Evolutionary conservation across 2,329 filamentous ascomycete genomes (phyloP).

Genomic region (Hymenoscyphus linearis): DNA sequence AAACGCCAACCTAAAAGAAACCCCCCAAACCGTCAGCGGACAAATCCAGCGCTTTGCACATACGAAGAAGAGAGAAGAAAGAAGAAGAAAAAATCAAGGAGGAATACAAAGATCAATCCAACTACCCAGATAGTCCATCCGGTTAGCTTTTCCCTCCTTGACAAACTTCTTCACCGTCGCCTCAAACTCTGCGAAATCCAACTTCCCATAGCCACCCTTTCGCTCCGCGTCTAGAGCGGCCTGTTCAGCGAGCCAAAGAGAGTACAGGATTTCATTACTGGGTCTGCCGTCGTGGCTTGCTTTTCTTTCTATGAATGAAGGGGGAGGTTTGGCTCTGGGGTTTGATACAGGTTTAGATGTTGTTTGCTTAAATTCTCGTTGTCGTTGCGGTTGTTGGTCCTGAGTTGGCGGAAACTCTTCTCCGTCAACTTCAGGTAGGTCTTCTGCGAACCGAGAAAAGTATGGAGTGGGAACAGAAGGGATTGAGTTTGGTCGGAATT

Average conservation of each 20-base stretch:
- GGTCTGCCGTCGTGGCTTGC: constrained; percentile 2
- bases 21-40: not conserved
- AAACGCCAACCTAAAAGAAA: not conserved
- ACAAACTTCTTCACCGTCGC: constrained; percentile 55
- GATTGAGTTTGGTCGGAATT: constrained; percentile 52
- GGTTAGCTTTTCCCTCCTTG: constrained; percentile 50
- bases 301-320: not conserved
- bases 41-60: not conserved
- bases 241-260: constrained; percentile 23
- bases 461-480: constrained; percentile 7
- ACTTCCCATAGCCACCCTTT: constrained; percentile 72
- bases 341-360: not conserved
- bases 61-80: not conserved
- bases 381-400: not conserved
- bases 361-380: not conserved
- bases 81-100: not conserved
- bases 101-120: constrained; percentile 85
- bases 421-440: constrained; percentile 4
- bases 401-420: not conserved
- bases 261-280: constrained; percentile 14
- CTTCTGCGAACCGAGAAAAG: constrained; percentile 12
- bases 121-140: constrained; percentile 75
- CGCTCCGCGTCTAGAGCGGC: constrained; percentile 52
- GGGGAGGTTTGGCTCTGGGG: not conserved
- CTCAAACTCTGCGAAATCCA: constrained; percentile 78